Base-by-base conservation (phyloP, 495 filamentous ascomycete species). In the Friedmanniomyces simplex region DNA sequence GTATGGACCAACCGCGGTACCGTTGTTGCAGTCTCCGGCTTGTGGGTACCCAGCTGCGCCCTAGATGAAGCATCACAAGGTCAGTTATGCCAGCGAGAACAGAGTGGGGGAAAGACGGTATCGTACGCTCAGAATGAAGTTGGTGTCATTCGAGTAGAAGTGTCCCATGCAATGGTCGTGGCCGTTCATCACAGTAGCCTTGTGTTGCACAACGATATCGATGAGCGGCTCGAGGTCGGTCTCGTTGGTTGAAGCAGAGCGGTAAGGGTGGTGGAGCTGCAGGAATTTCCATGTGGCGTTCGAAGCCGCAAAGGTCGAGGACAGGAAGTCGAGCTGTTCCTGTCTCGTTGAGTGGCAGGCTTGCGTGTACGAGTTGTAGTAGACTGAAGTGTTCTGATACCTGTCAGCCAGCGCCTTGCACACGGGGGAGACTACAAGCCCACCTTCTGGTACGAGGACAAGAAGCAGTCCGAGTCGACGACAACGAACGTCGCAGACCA, bases 1-100 rank as follows among this genome's bases (percentile, higher is more conserved):
- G 16, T 50, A 50, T 21, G 47, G 47, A 11, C 47, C 47, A 4
- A n/a, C 5, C 10, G 47, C 47, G 22, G 47, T 28, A 28, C 47
- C 47, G 22, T 50, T 50, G 47, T 50, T 50, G 47, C 47, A 50
- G 24, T 50, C 47, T 14, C 47, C 47, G 16, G 47, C 47, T 50
- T 50, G 47, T n/a, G 47, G 47, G 26, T 50, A 50, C 14, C 47
- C 47, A 11, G 47, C 47, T 3, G 14, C 47, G 14, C 47, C 47
- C 14, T 16, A 25, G 47, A 50, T 32, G 28, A 32, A 32, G 28
- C 4, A 32, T 4, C 10, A 10, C 28, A 3, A 32, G 3, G 28
- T 32, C 10, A 32, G 28, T 10, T 32, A 32, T 32, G 28, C 28
- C 10, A 32, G 28, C 10, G 10, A 32, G 28, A 32, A 3, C 28